Evolutionary conservation across 371 early-diverging fungal species (phyloP).

Genomic region (Mucor circinelloides): DNA sequence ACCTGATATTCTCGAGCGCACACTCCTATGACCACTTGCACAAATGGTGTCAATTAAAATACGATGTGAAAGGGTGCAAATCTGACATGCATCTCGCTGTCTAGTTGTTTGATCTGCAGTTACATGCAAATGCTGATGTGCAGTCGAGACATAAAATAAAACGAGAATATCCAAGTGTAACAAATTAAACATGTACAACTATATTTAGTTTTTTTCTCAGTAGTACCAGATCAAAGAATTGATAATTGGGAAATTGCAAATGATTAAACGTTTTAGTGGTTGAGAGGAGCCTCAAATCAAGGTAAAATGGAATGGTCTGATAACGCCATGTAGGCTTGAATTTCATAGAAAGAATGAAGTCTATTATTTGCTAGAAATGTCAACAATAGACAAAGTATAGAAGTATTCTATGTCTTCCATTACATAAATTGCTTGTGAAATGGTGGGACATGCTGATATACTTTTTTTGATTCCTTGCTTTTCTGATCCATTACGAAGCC

Average conservation of each 20-base stretch:
- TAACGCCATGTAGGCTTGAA: not conserved
- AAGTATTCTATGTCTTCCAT: not conserved
- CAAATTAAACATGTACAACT: slow-evolving; percentile 1
- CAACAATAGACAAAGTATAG: not conserved
- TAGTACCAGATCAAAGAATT: slow-evolving; percentile 2
- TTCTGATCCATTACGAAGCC: not conserved
- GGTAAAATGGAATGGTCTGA: not conserved
- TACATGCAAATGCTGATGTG: not conserved
- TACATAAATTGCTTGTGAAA: not conserved
- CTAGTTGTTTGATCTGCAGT: not conserved
- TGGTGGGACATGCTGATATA: not conserved
- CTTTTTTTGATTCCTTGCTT: not conserved
- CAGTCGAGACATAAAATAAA: not conserved
- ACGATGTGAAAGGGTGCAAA: not conserved
- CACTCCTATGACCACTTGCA: not conserved
- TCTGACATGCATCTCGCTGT: not conserved
- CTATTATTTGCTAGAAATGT: not conserved
- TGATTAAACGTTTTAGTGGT: not conserved
- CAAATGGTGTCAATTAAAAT: not conserved
- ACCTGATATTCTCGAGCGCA: not conserved
- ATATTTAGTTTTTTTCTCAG: not conserved
- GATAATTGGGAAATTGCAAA: not conserved
- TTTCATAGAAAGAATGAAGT: not conserved
- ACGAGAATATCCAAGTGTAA: not conserved
- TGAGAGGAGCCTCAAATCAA: not conserved